Evolutionary conservation across 768 basidiomycete genomes (phyloP).

Genomic region (Serendipita sp.): DNA sequence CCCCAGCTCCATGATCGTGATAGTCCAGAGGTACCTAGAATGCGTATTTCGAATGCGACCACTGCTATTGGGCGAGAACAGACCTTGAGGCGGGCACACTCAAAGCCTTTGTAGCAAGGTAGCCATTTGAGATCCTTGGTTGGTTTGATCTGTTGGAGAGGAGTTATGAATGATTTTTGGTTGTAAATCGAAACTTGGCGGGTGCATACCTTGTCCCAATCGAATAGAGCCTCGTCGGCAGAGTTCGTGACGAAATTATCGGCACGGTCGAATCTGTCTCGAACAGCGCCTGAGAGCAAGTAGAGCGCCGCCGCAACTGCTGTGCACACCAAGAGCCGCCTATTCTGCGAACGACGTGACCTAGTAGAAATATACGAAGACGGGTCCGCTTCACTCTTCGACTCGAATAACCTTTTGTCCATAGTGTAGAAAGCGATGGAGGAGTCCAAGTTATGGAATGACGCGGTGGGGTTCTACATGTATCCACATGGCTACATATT

Average conservation of each 20-base stretch:
- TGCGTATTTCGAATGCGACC: neutral
- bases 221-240: neutral
- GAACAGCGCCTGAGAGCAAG: neutral
- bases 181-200: neutral
- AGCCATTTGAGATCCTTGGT: constrained; percentile 17
- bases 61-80: neutral
- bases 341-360: neutral
- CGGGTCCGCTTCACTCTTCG: no score
- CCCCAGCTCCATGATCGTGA: constrained; percentile 22
- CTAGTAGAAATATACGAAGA: no score
- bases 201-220: neutral
- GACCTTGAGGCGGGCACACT: constrained; percentile 23
- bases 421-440: no score
- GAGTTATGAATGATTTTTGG: neutral
- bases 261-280: neutral
- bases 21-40: constrained; percentile 32
- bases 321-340: neutral
- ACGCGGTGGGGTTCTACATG: no score
- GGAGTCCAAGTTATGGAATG: no score
- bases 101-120: constrained; percentile 12
- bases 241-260: neutral
- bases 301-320: neutral
- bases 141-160: constrained; percentile 11
- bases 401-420: no score
- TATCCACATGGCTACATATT: no score